Evolutionary conservation across 148 eudicot genomes (phyloP).

Genomic region (Cornus kousa): DNA sequence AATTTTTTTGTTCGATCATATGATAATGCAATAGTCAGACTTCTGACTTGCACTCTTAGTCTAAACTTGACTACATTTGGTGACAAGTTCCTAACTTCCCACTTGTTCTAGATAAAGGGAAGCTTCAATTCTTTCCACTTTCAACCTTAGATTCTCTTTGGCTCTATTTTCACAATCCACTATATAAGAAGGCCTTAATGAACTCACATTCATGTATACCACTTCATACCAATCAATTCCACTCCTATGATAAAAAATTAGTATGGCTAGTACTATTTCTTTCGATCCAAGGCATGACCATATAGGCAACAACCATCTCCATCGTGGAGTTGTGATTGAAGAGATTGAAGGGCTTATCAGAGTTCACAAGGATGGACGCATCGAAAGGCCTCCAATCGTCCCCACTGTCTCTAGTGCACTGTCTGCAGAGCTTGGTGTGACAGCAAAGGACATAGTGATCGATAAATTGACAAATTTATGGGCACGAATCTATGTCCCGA

Average conservation of each 20-base stretch:
- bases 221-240: neutral
- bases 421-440: slow-evolving; percentile 35
- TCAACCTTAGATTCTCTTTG: neutral
- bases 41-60: neutral
- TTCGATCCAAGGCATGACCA: slow-evolving; percentile 9
- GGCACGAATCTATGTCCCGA: slow-evolving; percentile 57
- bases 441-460: slow-evolving; percentile 37
- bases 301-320: neutral
- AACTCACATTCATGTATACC: neutral
- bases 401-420: slow-evolving; percentile 36
- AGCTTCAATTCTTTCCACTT: neutral
- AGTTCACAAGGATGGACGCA: slow-evolving; percentile 43
- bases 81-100: neutral
- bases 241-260: neutral
- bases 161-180: neutral
- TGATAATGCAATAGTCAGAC: neutral
- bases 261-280: slow-evolving; percentile 7
- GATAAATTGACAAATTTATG: slow-evolving; percentile 43
- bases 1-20: neutral
- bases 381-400: slow-evolving; percentile 46
- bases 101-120: neutral
- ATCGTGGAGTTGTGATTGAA: slow-evolving; percentile 26
- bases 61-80: neutral
- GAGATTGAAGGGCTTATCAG: slow-evolving; percentile 58
- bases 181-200: neutral